Base-by-base conservation (phyloP, 352 stramenopile species). In the Pythium graminicola region DNA sequence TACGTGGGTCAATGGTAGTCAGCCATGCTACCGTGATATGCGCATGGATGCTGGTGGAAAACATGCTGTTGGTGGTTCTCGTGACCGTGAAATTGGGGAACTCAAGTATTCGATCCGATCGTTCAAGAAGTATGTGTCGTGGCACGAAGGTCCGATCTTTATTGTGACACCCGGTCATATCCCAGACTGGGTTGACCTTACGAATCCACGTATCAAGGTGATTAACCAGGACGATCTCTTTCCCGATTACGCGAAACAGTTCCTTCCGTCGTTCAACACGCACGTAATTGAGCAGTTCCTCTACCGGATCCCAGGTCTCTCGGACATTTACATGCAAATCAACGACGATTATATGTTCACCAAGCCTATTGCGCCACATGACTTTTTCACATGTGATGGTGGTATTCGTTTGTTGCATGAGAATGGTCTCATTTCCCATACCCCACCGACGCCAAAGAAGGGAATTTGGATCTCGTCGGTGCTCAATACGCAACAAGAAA, bases 301-400 rank as follows among this genome's bases (percentile, higher is more conserved):
- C 49, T 86, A 95, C 57, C 51, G 76, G 16, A 93, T 95, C 46
- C 84, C 84, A 2, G 84, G 80, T 0, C 70, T 95, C 22, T 90
- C 84, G 41, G 84, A 95, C 51, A 82, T 89, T 39, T 95, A 81
- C 64, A 93, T 95, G 69, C 81, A 95, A 53, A 69, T 95, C 48
- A 95, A 95, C 60, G 84, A 95, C 62, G 84, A 95, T 69, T 95
- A 93, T 59, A 63, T 95, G 40, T 95, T 95, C 57, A 83, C 77
- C 33, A 85, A 89, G 57, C 76, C 76, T 31, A 81, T 95, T 32
- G 62, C 64, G 13, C 84, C 84, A 7, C 74, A 92, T 39, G 77
- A 88, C 56, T 86, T 93, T 54, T 95, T 95, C 67, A 85, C 84
- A 26, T 95, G 84, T 57, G 80, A 92, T 54, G 84, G 84, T 24